phyloP scores from a whole-genome alignment of 495 filamentous ascomycete genomes.

The Podospora pseudoanserina region DNA sequence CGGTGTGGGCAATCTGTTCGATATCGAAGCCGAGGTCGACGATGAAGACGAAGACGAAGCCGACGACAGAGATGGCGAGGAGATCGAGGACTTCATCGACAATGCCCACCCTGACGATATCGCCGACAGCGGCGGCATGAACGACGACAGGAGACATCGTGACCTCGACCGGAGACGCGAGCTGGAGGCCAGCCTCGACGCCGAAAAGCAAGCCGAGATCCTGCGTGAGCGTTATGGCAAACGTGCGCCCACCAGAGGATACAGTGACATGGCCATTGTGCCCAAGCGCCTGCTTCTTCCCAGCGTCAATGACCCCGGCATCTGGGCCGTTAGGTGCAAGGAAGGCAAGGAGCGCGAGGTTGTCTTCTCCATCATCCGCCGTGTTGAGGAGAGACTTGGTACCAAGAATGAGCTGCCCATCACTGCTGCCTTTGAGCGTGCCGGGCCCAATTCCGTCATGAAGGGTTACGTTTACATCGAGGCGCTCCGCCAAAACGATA shows the following conservation, averaged over 20 bases:
- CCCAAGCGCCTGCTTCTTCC: constrained; percentile 88
- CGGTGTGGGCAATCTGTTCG: constrained; percentile 73
- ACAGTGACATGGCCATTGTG: constrained; percentile 63
- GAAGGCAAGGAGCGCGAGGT: constrained; percentile 92
- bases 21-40: constrained; percentile 95
- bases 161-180: constrained; percentile 92
- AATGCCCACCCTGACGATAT: constrained; percentile 89
- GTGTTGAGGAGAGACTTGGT: constrained; percentile 71
- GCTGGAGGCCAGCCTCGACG: constrained; percentile 77
- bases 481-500: constrained; percentile 78
- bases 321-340: constrained; percentile 92
- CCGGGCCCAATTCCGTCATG: constrained; percentile 66
- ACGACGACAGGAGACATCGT: constrained; percentile 87
- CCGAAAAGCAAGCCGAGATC: constrained; percentile 85
- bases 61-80: constrained; percentile 82
- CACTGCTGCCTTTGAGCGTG: constrained; percentile 85
- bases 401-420: constrained; percentile 75
- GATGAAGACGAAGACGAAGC: constrained; percentile 89
- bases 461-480: constrained; percentile 94
- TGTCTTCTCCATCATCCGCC: constrained; percentile 77
- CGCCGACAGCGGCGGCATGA: constrained; percentile 73
- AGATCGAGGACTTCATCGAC: constrained; percentile 77
- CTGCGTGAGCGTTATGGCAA: constrained; percentile 78
- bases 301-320: constrained; percentile 89
- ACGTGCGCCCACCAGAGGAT: constrained; percentile 42